These are phyloP conservation scores for Dactylellina haptotyla DNA, from an alignment of 2,329 filamentous ascomycete species.

Conservation along the genomic window DNA sequence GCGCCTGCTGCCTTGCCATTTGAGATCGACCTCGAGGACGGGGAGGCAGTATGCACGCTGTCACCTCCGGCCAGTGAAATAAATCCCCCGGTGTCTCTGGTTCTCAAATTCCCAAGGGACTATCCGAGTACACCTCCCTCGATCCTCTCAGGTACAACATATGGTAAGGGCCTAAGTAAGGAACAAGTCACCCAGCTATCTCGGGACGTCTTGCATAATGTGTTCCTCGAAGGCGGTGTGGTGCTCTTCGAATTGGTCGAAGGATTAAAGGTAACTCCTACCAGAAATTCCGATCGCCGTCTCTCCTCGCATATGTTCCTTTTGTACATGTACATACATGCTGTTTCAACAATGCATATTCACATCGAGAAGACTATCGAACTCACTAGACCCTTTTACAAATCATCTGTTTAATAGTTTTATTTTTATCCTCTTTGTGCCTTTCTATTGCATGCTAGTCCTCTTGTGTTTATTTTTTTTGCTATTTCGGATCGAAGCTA, in stretches of 20 bases:
- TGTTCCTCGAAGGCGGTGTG: slow-evolving; percentile 78
- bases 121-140: slow-evolving; percentile 81
- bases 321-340: not conserved
- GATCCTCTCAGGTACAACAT: slow-evolving; percentile 81
- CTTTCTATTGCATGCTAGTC: not conserved
- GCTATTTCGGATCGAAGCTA: not conserved
- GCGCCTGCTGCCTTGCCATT: slow-evolving; percentile 49
- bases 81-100: slow-evolving; percentile 67
- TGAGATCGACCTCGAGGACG: slow-evolving; percentile 9
- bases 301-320: not conserved
- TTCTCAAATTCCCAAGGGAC: slow-evolving; percentile 73
- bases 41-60: slow-evolving; percentile 69
- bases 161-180: slow-evolving; percentile 71
- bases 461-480: too few relatives aligned
- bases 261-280: slow-evolving; percentile 66
- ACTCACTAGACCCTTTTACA: too few relatives aligned
- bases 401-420: too few relatives aligned
- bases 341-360: not conserved
- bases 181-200: slow-evolving; percentile 75
- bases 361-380: not conserved
- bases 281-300: not conserved
- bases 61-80: slow-evolving; percentile 70
- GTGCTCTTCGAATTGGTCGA: slow-evolving; percentile 94
- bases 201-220: slow-evolving; percentile 74
- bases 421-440: not conserved